Conservation (phyloP, 2,329 filamentous ascomycete species). For the Ceratocystis diversiconidia region DNA sequence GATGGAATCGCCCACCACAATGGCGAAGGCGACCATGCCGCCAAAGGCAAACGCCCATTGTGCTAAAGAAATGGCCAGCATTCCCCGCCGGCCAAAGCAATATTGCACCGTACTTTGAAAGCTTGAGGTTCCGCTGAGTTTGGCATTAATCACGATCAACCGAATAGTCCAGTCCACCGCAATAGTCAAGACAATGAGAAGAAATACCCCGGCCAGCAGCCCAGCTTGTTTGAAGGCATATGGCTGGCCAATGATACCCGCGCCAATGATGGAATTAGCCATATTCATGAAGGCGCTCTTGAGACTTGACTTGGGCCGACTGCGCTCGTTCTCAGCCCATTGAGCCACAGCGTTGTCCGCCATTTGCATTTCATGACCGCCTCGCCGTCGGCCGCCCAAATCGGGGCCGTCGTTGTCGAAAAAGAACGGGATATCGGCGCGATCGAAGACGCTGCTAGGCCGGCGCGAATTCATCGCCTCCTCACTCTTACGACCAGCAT, state of each 20-base stretch:
- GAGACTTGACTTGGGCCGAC: conserved; percentile 70
- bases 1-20: conserved; percentile 93
- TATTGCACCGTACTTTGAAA: conserved; percentile 94
- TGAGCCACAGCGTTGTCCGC: conserved; percentile 20
- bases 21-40: conserved; percentile 95
- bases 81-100: conserved; percentile 77
- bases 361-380: conserved; percentile 17
- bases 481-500: conserved; percentile 16
- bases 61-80: conserved; percentile 77
- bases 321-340: conserved; percentile 40
- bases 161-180: conserved; percentile 95
- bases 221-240: conserved; percentile 94
- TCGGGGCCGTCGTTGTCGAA: conserved; percentile 15
- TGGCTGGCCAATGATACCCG: conserved; percentile 67
- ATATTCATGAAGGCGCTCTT: conserved; percentile 96
- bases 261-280: conserved; percentile 93
- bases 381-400: conserved; percentile 1
- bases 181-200: conserved; percentile 66
- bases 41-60: conserved; percentile 99
- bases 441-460: conserved; percentile 16
- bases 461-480: conserved; percentile 14
- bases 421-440: conserved; percentile 16
- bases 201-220: conserved; percentile 60
- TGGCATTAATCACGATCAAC: conserved; percentile 93
- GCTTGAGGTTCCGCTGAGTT: conserved; percentile 81